A percentile compares a stretch with the other conserved stretches of the same genome.
phyloP scores from a whole-genome alignment of 208 protist genomes.

The Trichomonas tenax region DNA sequence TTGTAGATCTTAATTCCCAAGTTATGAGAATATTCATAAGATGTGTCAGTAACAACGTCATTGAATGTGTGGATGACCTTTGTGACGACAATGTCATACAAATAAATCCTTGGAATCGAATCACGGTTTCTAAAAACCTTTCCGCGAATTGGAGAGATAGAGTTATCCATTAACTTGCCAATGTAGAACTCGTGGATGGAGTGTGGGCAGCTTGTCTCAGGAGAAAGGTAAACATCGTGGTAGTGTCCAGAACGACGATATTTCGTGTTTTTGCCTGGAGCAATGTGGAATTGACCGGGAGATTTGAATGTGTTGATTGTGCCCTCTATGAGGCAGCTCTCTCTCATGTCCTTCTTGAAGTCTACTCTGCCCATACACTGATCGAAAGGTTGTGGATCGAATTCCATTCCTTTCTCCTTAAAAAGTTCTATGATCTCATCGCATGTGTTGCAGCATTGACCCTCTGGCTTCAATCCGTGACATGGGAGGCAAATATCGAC shows the following conservation, averaged over 20 bases:
- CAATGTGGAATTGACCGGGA: background rate
- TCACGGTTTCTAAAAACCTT: background rate
- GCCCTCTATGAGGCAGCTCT: background rate
- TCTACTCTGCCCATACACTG: background rate
- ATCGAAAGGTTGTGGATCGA: background rate
- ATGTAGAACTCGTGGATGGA: background rate
- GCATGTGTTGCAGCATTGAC: background rate
- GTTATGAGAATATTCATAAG: background rate
- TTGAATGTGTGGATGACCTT: background rate
- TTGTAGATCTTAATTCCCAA: background rate
- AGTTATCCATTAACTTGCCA: background rate
- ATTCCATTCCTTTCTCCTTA: background rate
- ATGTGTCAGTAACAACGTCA: background rate
- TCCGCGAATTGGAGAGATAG: background rate
- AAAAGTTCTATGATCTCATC: background rate
- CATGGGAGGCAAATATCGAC: background rate
- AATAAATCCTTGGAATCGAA: background rate
- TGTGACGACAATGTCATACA: background rate
- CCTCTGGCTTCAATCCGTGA: background rate
- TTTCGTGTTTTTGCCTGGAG: background rate
- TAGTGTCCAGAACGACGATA: background rate
- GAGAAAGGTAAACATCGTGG: background rate
- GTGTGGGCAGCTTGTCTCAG: background rate
- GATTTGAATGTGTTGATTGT: background rate
- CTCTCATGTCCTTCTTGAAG: background rate